Conservation (phyloP, 2,329 filamentous ascomycete genomes). For the Thelonectria olida region DNA sequence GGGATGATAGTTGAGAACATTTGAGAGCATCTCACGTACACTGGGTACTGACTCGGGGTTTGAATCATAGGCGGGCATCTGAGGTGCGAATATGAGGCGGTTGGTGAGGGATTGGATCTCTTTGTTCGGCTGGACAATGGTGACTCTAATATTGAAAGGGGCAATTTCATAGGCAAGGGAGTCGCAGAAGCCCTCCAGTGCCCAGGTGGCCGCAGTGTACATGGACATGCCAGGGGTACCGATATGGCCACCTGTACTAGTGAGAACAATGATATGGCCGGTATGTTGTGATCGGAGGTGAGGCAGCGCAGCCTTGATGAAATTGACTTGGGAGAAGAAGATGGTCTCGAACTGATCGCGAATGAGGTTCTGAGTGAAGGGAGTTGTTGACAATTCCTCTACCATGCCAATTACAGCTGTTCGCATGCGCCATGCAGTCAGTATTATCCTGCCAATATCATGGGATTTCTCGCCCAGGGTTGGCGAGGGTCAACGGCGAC, state of each 20-base stretch:
- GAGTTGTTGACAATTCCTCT: constrained; percentile 83
- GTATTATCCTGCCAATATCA: not conserved
- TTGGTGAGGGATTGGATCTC: constrained; percentile 91
- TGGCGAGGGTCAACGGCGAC: constrained; percentile 20
- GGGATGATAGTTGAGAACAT: constrained; percentile 80
- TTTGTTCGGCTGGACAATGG: constrained; percentile 94
- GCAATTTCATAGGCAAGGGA: constrained; percentile 95
- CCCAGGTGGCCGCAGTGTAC: constrained; percentile 94
- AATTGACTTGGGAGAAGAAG: constrained; percentile 95
- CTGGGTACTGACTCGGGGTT: constrained; percentile 71
- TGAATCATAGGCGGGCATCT: constrained; percentile 64
- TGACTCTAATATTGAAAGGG: constrained; percentile 96
- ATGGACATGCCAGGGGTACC: constrained; percentile 91
- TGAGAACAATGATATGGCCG: constrained; percentile 90
- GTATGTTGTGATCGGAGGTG: constrained; percentile 81
- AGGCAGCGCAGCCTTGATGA: constrained; percentile 88
- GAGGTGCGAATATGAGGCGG: constrained; percentile 84
- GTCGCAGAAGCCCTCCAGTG: constrained; percentile 94
- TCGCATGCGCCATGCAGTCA: constrained; percentile 22
- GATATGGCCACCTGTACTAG: constrained; percentile 90
- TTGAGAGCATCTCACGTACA: constrained; percentile 83
- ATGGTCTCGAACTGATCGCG: constrained; percentile 93
- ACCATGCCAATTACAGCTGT: constrained; percentile 87
- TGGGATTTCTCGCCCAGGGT: not conserved
- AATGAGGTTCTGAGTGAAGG: constrained; percentile 79